These are phyloP conservation scores for Cladosporium sp. DNA, from an alignment of 2,329 filamentous ascomycete species.

Conservation along the genomic window DNA sequence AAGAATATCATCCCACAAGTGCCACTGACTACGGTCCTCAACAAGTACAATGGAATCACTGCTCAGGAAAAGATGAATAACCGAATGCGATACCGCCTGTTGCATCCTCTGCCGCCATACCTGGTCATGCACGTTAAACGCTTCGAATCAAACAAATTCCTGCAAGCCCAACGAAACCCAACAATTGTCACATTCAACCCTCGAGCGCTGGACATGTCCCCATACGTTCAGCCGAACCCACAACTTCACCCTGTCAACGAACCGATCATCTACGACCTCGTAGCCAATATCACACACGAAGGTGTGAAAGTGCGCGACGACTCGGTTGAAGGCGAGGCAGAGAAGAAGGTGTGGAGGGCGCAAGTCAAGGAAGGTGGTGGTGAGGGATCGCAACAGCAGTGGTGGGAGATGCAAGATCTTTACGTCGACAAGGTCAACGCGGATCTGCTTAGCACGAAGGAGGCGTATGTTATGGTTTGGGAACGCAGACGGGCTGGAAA, in stretches of 20 bases:
- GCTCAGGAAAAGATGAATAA: slow-evolving; percentile 87
- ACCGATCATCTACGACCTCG: slow-evolving; percentile 90
- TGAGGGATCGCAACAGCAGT: slow-evolving; percentile 63
- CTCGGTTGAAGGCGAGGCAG: slow-evolving; percentile 79
- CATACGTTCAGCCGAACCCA: slow-evolving; percentile 87
- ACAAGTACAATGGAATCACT: slow-evolving; percentile 86
- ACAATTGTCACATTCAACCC: slow-evolving; percentile 97
- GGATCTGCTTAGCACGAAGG: slow-evolving; percentile 86
- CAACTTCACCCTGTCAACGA: slow-evolving; percentile 65
- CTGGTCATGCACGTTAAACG: slow-evolving; percentile 95
- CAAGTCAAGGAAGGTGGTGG: slow-evolving; percentile 70
- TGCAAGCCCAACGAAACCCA: slow-evolving; percentile 82
- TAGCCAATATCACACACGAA: slow-evolving; percentile 90
- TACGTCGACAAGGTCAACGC: slow-evolving; percentile 86
- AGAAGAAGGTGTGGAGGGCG: slow-evolving; percentile 93
- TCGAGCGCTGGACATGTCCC: slow-evolving; percentile 76
- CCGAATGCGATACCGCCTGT: slow-evolving; percentile 79
- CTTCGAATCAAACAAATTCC: slow-evolving; percentile 95
- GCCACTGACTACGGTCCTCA: slow-evolving; percentile 74
- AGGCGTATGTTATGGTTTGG: slow-evolving; percentile 96
- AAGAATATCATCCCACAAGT: slow-evolving; percentile 95
- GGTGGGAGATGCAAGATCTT: slow-evolving; percentile 90
- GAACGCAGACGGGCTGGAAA: slow-evolving; percentile 61
- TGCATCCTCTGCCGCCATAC: slow-evolving; percentile 87
- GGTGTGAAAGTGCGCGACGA: slow-evolving; percentile 73